Evolutionary conservation across 805 yeast genomes (phyloP).

Genomic region (Lipomyces starkeyi): DNA sequence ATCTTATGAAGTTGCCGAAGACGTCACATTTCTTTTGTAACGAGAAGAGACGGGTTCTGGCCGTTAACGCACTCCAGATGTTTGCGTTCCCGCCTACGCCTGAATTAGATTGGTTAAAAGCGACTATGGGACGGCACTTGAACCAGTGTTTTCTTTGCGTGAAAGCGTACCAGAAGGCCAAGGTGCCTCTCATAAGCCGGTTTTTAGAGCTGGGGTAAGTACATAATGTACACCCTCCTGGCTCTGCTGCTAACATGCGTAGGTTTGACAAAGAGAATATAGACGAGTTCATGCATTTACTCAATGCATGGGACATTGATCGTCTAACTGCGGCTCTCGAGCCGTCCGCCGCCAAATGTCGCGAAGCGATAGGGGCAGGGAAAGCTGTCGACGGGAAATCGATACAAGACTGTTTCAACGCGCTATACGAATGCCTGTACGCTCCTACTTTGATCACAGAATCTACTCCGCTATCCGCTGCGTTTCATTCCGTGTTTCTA

Average conservation of each 20-base stretch:
- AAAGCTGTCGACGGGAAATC: constrained; percentile 20
- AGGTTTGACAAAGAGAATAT: constrained; percentile 34
- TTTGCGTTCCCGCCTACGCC: constrained; percentile 37
- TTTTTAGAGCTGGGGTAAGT: constrained; percentile 33
- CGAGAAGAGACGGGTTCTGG: constrained; percentile 20
- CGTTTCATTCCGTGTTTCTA: constrained; percentile 31
- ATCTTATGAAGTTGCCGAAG: constrained; percentile 31
- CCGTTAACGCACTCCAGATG: constrained; percentile 28
- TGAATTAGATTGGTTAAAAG: constrained; percentile 36
- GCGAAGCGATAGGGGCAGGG: constrained; percentile 13
- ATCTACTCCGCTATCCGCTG: constrained; percentile 19
- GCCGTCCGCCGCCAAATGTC: constrained; percentile 32
- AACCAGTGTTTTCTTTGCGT: constrained; percentile 36
- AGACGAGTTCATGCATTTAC: constrained; percentile 29
- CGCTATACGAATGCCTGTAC: constrained; percentile 39
- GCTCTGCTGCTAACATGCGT: neutral
- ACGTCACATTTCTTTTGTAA: constrained; percentile 30
- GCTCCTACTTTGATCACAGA: constrained; percentile 33
- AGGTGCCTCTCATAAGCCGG: constrained; percentile 21
- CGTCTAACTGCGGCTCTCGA: constrained; percentile 27
- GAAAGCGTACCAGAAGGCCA: constrained; percentile 36
- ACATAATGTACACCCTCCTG: neutral
- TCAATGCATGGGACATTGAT: constrained; percentile 34
- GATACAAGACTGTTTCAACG: constrained; percentile 35
- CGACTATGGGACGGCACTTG: constrained; percentile 34